A percentile compares a stretch with the other conserved stretches of the same genome.
These are phyloP conservation scores for Begonia fuchsioides DNA, from an alignment of 306 rosid genomes.

Conservation along the genomic window DNA sequence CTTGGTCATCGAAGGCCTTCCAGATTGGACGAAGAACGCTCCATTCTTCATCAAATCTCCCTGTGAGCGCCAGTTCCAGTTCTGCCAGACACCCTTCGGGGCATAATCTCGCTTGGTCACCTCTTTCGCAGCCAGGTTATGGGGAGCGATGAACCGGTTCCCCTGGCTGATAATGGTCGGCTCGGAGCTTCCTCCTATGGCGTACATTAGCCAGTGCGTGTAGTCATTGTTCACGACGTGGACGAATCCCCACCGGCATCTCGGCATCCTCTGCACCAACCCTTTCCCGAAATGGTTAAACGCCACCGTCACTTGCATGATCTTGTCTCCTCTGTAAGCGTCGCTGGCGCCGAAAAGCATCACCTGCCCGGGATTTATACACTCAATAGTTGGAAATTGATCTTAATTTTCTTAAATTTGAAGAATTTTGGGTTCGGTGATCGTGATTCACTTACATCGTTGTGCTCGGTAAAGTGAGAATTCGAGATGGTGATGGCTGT, in stretches of 20 bases:
- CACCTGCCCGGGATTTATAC: constrained; percentile 18
- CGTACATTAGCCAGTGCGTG: constrained; percentile 79
- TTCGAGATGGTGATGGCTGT: constrained; percentile 74
- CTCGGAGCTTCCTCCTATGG: constrained; percentile 64
- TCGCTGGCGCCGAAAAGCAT: constrained; percentile 57
- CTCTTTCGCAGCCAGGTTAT: constrained; percentile 26
- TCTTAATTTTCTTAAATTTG: too few species aligned
- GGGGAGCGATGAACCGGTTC: constrained; percentile 59
- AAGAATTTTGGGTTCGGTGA: too few species aligned
- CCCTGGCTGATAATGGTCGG: constrained; percentile 80
- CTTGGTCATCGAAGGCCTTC: constrained; percentile 7
- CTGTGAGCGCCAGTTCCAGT: constrained; percentile 51
- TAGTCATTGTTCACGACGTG: constrained; percentile 75
- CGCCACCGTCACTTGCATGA: constrained; percentile 51
- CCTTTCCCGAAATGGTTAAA: constrained; percentile 69
- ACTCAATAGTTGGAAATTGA: too few species aligned
- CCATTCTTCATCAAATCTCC: constrained; percentile 42
- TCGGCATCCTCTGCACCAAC: constrained; percentile 57
- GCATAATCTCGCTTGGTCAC: constrained; percentile 34
- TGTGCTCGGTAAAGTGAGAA: constrained; percentile 50
- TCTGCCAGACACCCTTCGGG: constrained; percentile 16
- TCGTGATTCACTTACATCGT: constrained; percentile 25
- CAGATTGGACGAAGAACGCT: constrained; percentile 29
- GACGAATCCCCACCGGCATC: constrained; percentile 51
- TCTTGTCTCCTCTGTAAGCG: constrained; percentile 14